Evolutionary conservation across 495 filamentous ascomycete species (phyloP).

Genomic region (Penicillium malachiteum): DNA sequence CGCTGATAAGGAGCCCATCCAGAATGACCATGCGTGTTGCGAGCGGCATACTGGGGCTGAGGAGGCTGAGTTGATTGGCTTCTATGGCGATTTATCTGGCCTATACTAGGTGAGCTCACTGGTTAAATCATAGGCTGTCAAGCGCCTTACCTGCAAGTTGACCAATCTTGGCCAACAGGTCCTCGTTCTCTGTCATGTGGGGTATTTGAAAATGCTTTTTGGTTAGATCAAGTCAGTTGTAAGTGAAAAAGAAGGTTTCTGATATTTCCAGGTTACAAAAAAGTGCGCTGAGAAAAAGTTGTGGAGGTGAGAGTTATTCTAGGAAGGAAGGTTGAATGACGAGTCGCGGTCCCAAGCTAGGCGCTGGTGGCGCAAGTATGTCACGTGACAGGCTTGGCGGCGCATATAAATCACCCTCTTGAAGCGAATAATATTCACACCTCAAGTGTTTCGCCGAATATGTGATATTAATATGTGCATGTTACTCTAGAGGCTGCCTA

Average conservation of each 20-base stretch:
- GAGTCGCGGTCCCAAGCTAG: constrained; percentile 9
- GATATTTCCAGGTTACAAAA: background rate
- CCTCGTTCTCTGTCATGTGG: constrained; percentile 70
- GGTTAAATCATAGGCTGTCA: constrained; percentile 9
- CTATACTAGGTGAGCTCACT: constrained; percentile 43
- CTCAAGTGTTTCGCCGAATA: no score
- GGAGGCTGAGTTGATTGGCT: constrained; percentile 50
- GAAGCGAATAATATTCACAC: no score
- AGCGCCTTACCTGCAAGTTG: constrained; percentile 63
- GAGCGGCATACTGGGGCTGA: constrained; percentile 34
- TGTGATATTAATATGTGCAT: no score
- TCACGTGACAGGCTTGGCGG: constrained; percentile 13
- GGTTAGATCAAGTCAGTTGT: background rate
- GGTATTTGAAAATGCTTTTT: constrained; percentile 12
- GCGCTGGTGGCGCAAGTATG: constrained; percentile 12
- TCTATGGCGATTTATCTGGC: constrained; percentile 83
- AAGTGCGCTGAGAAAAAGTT: background rate
- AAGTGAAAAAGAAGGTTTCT: background rate
- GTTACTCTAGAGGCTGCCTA: no score
- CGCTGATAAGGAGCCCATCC: constrained; percentile 49
- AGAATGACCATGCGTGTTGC: constrained; percentile 43
- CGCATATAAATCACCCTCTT: background rate
- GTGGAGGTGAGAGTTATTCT: constrained; percentile 1
- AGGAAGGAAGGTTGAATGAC: constrained; percentile 7
- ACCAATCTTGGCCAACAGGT: constrained; percentile 72